phyloP scores from a whole-genome alignment of 306 rosid species.

The Trichosanthes cucumerina region DNA sequence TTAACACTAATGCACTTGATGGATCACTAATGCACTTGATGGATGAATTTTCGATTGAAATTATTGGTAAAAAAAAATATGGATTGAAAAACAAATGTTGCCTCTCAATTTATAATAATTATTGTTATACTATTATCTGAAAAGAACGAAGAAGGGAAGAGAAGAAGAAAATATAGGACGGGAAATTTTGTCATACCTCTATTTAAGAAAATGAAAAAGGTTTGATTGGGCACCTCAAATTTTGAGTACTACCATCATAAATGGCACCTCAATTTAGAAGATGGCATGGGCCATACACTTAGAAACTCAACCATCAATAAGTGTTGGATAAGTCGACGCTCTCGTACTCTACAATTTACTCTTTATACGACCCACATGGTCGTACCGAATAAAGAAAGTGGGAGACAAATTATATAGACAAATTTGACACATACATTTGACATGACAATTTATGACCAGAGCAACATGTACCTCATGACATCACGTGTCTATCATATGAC shows the following conservation, averaged over 20 bases:
- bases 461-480: not conserved
- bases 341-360: not conserved
- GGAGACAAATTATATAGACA: not conserved
- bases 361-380: not conserved
- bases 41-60: too few relatives aligned
- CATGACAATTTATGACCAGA: not conserved
- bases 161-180: too few relatives aligned
- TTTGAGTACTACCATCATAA: not conserved
- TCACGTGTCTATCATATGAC: not conserved
- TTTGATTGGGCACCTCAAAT: too few relatives aligned
- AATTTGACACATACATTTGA: not conserved
- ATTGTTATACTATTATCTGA: too few relatives aligned
- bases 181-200: too few relatives aligned
- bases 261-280: not conserved
- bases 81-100: too few relatives aligned
- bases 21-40: too few relatives aligned
- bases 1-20: too few relatives aligned
- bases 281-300: not conserved
- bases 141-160: too few relatives aligned
- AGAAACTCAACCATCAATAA: not conserved
- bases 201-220: too few relatives aligned
- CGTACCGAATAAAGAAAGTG: not conserved
- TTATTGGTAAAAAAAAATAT: too few relatives aligned
- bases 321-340: not conserved
- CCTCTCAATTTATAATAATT: too few relatives aligned